Evolutionary conservation across 148 eudicot species (phyloP), one percentile per base, ranked within the genome.

Genomic region (Cornus controversa): DNA sequence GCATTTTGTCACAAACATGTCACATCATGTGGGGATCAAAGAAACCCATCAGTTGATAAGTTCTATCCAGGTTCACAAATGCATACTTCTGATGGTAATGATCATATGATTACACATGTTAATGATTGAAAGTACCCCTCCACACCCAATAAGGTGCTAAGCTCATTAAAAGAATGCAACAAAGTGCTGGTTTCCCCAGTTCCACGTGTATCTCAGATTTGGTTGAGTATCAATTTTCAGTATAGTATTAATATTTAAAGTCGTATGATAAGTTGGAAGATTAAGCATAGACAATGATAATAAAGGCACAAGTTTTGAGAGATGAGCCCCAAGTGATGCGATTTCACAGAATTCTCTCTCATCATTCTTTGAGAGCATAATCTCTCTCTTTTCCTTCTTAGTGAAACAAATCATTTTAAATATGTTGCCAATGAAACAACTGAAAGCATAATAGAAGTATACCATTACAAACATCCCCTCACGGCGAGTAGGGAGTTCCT

Each of bases 381-480:
- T 70, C 60, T 27, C 29, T 24, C 29, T 40, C 23, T 60, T 13
- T 24, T 40, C 23, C 73, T 13, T 24, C 10, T 15, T 47, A 42
- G 73, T 24, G 0, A 66, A 6, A 22, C 16, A 45, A 45, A 67
- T 25, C 20, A 66, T 22, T 16, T 18, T 11, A 75, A 47, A 53
- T 26, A 66, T 25, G 42, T 36, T 47, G 64, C 76, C 77, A 37
- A 60, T 40, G 62, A 23, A 11, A 72, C 36, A 75, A 63, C 37
- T 69, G 34, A 79, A 76, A 37, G 71, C 3, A 71, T n/a, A 31
- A 50, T 25, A 79, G 79, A 77, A 78, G 67, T 58, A 77, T 93
- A 95, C 97, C 99, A 95, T 95, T 25, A 95, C 99, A 82, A 95
- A 95, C 11, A 95, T 93, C 60, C 99, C 99, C 81, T 95, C 99